Conservation (phyloP, 257 asterid genomes). For the Solanum tarijense region DNA sequence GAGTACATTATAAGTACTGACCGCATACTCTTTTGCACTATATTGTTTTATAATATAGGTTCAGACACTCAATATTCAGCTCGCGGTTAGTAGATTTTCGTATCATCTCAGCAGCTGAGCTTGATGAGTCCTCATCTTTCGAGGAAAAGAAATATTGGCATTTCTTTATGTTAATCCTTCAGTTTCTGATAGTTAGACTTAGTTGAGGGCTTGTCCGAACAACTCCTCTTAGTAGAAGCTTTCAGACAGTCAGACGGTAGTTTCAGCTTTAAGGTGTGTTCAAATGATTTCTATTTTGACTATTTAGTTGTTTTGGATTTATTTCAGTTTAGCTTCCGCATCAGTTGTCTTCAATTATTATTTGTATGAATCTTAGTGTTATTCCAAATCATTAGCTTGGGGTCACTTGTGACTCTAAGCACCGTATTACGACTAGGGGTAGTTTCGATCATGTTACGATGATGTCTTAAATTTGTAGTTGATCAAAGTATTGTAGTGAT, state of each 20-base stretch:
- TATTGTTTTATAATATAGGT: not conserved
- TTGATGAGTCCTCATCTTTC: not conserved
- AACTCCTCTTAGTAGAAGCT: not conserved
- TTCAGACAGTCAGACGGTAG: no score
- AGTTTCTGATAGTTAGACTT: not conserved
- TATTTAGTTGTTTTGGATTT: no score
- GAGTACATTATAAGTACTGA: no score
- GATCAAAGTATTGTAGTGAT: not conserved
- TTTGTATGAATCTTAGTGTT: not conserved
- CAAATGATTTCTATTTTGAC: not conserved
- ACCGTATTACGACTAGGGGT: not conserved
- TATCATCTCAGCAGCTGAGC: not conserved
- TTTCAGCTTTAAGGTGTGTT: not conserved
- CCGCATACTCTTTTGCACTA: not conserved
- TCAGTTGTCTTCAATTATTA: not conserved
- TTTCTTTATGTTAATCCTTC: not conserved
- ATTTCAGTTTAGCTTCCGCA: not conserved
- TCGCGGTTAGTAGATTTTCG: not conserved
- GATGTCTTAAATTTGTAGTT: not conserved
- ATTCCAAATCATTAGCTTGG: not conserved
- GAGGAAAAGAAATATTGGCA: not conserved
- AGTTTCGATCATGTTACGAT: not conserved
- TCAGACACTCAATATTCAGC: no score
- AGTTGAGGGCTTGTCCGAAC: not conserved
- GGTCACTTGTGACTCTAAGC: not conserved